Percentiles rank a stretch among this genome's conserved stretches.
Evolutionary conservation across 257 asterid genomes (phyloP).

Genomic region (Mentha longifolia): DNA sequence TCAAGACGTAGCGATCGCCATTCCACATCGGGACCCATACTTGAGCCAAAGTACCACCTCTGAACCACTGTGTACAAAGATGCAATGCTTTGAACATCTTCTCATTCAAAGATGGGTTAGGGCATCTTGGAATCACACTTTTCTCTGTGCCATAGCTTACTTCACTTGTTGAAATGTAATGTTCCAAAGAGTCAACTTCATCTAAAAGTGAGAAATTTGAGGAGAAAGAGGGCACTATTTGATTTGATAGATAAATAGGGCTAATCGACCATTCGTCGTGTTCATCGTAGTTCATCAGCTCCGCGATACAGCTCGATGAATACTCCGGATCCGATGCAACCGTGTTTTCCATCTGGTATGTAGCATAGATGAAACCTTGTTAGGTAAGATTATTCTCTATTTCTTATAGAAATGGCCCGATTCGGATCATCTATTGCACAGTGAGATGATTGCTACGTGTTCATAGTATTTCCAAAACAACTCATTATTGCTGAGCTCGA

Average conservation of each 20-base stretch:
- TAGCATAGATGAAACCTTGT: no score
- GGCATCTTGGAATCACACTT: conserved; percentile 52
- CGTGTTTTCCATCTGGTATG: conserved; percentile 43
- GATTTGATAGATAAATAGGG: conserved; percentile 46
- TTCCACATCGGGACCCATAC: conserved; percentile 67
- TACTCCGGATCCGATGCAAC: conserved; percentile 39
- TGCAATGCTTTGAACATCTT: conserved; percentile 63
- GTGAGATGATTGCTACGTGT: no score
- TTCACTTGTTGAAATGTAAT: conserved; percentile 29
- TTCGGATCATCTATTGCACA: no score
- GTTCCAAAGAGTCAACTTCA: conserved; percentile 39
- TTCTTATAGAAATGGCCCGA: background rate
- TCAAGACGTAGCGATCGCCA: conserved; percentile 54
- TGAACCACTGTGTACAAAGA: no score
- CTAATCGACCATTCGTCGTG: conserved; percentile 54
- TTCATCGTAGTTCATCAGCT: conserved; percentile 50
- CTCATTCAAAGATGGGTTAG: conserved; percentile 44
- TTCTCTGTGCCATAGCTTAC: background rate
- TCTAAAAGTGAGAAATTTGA: conserved; percentile 39
- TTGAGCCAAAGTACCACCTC: conserved; percentile 67
- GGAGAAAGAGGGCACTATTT: conserved; percentile 41
- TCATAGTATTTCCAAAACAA: no score
- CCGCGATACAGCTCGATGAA: conserved; percentile 36
- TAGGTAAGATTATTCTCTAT: background rate
- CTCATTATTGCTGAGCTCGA: no score